These are phyloP conservation scores for Microbotryum silenes-acaulis DNA, from an alignment of 1,284 basidiomycete genomes.

Conservation along the genomic window DNA sequence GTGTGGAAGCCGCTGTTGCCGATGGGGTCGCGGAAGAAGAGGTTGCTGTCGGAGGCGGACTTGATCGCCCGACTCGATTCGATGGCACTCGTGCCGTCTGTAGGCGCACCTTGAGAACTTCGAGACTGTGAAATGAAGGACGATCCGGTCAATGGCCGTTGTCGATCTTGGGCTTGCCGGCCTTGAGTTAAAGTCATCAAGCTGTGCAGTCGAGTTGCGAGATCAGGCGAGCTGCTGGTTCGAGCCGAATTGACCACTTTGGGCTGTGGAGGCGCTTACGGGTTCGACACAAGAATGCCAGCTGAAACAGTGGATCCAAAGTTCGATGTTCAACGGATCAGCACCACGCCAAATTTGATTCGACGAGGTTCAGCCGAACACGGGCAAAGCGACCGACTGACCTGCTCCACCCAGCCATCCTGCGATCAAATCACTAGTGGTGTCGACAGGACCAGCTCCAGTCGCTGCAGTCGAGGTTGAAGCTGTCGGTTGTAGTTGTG, in stretches of 20 bases:
- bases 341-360: no score
- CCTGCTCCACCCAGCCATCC: constrained; percentile 5
- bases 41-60: constrained; percentile 14
- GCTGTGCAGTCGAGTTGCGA: background rate
- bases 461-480: background rate
- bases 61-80: constrained; percentile 9
- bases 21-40: constrained; percentile 8
- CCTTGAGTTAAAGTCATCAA: no score
- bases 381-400: background rate
- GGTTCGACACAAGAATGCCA: constrained; percentile 34
- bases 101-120: constrained; percentile 36
- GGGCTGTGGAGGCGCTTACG: constrained; percentile 7
- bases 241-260: background rate
- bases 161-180: background rate
- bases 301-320: constrained; percentile 9
- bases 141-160: background rate
- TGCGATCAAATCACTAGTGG: constrained; percentile 2
- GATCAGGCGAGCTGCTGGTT: background rate
- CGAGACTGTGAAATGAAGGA: background rate
- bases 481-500: no score
- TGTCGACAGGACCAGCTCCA: background rate
- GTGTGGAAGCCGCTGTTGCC: constrained; percentile 9
- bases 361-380: no score
- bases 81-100: constrained; percentile 30
- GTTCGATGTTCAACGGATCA: no score